Conservation (phyloP, 202 grass and related monocot genomes). For the Zoysia matrella region DNA sequence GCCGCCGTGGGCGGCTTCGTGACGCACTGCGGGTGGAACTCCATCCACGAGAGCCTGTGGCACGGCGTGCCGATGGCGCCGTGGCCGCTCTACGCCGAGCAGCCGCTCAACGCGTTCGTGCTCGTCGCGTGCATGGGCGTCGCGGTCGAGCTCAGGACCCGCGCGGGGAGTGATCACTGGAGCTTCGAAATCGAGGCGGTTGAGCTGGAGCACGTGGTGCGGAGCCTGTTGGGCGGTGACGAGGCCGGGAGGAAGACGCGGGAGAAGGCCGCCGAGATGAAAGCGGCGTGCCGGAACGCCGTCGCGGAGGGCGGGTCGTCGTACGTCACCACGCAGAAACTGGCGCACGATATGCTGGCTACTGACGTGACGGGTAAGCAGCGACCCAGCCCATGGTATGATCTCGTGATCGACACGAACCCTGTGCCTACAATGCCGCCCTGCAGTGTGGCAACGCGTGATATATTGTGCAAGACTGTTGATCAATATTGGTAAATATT, state of each 20-base stretch:
- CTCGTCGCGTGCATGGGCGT: slow-evolving; percentile 40
- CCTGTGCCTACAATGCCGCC: too few species aligned
- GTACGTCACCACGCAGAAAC: neutral
- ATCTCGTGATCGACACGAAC: too few species aligned
- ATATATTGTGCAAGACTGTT: too few species aligned
- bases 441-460: too few species aligned
- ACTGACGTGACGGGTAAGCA: too few species aligned
- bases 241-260: slow-evolving; percentile 46
- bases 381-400: too few species aligned
- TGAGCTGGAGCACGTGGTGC: slow-evolving; percentile 45
- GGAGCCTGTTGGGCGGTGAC: slow-evolving; percentile 22
- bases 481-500: too few species aligned
- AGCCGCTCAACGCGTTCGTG: slow-evolving; percentile 57
- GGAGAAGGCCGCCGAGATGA: slow-evolving; percentile 33
- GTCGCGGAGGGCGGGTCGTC: slow-evolving; percentile 32
- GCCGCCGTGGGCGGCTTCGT: slow-evolving; percentile 49
- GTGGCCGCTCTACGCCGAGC: slow-evolving; percentile 46
- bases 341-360: neutral
- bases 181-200: slow-evolving; percentile 21
- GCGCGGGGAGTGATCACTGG: neutral
- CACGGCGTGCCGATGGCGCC: slow-evolving; percentile 44
- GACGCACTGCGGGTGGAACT: slow-evolving; percentile 74
- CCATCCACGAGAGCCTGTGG: slow-evolving; percentile 49
- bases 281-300: slow-evolving; percentile 20
- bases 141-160: neutral